Evolutionary conservation across 768 basidiomycete species (phyloP), one percentile per base, ranked within the genome.

Genomic region (Udeniomyces megalosporus): DNA sequence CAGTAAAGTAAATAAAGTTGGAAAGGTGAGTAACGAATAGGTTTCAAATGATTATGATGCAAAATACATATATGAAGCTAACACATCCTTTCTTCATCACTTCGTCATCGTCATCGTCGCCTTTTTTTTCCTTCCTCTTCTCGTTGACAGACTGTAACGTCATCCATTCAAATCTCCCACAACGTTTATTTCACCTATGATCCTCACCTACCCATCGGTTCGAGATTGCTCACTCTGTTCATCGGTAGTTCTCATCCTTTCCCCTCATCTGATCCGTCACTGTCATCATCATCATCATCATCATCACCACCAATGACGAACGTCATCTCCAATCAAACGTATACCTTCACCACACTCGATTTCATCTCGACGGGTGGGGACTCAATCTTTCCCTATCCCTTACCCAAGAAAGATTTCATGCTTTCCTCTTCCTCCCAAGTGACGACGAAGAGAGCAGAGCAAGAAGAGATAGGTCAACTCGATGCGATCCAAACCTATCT

Each of bases 131-230:
- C 4, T 0, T 26, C 44, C 22, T 14, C 6, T 15, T 20, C 8
- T 51, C 73, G 60, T 68, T 69, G n/a, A 32, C 45, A 65, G 50
- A 55, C 67, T 12, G 74, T 78, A 31, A 75, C 76, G 10, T 76
- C 74, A 46, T 78, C 76, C 62, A 72, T 76, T 4, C 78, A 78
- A 31, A 22, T 63, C 62, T 77, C 77, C 0, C 64, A 68, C 49
- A 74, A 71, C 46, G 71, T 77, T 50, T 65, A 48, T 29, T 66
- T 70, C 52, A 50, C 65, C 15, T 71, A 64, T 62, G 67, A 69
- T 46, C 68, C 70, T 1, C 64, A 64, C 31, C 67, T 69, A 44
- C 29, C 66, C 24, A 53, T 35, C 15, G 69, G 69, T 22, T 54
- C 63, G 28, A 65, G 69, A n/a, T n/a, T n/a, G 17, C 65, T 72